Evolutionary conservation across 139 green algal species (phyloP).

Genomic region (Auxenochlorella protothecoides): DNA sequence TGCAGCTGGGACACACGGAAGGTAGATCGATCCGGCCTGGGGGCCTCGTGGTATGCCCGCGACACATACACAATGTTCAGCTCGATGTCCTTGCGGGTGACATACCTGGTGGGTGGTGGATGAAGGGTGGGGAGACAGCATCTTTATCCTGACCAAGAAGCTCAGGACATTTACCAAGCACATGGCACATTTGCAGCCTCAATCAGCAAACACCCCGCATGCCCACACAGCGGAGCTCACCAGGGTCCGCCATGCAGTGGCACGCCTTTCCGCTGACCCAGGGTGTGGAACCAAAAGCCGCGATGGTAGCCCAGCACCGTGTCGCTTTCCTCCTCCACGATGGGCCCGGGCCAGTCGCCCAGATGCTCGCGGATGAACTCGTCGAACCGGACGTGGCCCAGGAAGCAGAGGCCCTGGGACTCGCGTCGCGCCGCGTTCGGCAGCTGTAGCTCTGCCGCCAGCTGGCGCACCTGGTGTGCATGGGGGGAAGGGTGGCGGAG

Average conservation of each 20-base stretch:
- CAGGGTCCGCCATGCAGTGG: slow-evolving; percentile 85
- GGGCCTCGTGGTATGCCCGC: slow-evolving; percentile 43
- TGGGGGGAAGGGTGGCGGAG: too few relatives aligned
- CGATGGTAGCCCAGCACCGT: slow-evolving; percentile 53
- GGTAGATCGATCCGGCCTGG: slow-evolving; percentile 50
- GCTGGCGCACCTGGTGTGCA: slow-evolving; percentile 38
- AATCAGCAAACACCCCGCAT: background rate
- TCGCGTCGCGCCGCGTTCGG: slow-evolving; percentile 82
- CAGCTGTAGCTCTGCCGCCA: slow-evolving; percentile 65
- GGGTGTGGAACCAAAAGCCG: slow-evolving; percentile 95
- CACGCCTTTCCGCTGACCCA: slow-evolving; percentile 86
- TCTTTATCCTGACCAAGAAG: background rate
- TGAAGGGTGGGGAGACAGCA: too few relatives aligned
- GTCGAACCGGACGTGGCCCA: slow-evolving; percentile 88
- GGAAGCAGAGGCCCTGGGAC: slow-evolving; percentile 97
- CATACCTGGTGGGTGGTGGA: slow-evolving; percentile 62
- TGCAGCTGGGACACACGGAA: too few relatives aligned
- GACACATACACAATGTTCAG: slow-evolving; percentile 84
- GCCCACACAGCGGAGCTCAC: slow-evolving; percentile 36
- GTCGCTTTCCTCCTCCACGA: slow-evolving; percentile 78
- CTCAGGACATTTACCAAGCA: background rate
- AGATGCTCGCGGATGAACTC: slow-evolving; percentile 92
- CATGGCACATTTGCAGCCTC: background rate
- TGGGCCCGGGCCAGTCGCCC: slow-evolving; percentile 70
- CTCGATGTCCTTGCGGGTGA: slow-evolving; percentile 70